Base-by-base conservation (phyloP, 2,329 filamentous ascomycete genomes). In the Aspergillus japonicus region DNA sequence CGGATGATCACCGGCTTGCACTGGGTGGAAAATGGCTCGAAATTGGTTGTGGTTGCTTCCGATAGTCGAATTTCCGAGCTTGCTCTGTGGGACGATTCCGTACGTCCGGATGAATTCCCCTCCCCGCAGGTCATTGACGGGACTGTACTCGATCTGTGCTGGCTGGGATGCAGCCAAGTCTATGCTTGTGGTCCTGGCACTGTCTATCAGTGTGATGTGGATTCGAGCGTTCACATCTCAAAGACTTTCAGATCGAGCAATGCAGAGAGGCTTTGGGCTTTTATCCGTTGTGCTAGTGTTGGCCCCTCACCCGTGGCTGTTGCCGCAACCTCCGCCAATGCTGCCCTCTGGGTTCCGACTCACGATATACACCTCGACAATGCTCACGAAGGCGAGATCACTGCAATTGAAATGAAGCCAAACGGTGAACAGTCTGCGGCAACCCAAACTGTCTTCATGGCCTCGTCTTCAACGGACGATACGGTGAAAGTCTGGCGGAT, bases 401-500 rank as follows among this genome's bases (percentile, higher is more conserved):
- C 78, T 0, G 73, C 74, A 3, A 73, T 81, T 54, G 75, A 80
- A 54, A 67, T 80, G 21, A 69, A 74, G 62, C 64, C 71, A 24
- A 67, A 68, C 12, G 63, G 65, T 19, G 66, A 70, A 58, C 66
- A 72, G 53, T 47, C 58, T 29, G 19, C 61, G 16, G 39, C 7
- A 65, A 47, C 58, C 61, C 33, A 69, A 63, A 47, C 66, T 66
- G 66, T 77, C 23, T 63, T 72, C n/a, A 71, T 81, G 49, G 78
- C 78, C 6, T 79, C 78, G 14, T 77, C 77, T 5, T 80, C 79
- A 4, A 72, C 76, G 49, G 79, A 81, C 59, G 74, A 77, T 44
- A 78, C 73, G 8, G 71, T 80, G 56, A 78, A 78, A 58, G 63
- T 81, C 14, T 82, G 79, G 80, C 68, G 76, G 44, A 66, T 78